These are phyloP conservation scores for Rachicladosporium sp. DNA, from an alignment of 2,329 filamentous ascomycete genomes.

Conservation along the genomic window DNA sequence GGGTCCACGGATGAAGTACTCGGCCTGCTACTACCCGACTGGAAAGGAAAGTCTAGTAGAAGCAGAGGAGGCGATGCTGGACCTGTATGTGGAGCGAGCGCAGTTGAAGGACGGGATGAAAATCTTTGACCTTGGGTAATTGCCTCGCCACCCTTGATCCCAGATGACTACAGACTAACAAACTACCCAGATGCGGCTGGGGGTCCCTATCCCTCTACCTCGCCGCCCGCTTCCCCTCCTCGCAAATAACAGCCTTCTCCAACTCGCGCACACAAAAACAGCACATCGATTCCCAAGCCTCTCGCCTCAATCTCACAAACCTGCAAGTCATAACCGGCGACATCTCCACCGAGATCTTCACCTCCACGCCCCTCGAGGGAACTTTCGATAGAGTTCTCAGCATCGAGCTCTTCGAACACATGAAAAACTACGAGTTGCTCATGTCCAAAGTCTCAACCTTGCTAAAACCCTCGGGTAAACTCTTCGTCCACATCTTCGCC, in stretches of 20 bases:
- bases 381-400: constrained; percentile 53
- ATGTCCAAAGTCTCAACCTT: constrained; percentile 50
- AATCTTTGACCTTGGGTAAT: constrained; percentile 50
- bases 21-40: constrained; percentile 52
- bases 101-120: constrained; percentile 47
- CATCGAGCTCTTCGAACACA: constrained; percentile 63
- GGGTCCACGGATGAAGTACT: constrained; percentile 62
- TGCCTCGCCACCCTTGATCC: background rate
- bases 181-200: constrained; percentile 50
- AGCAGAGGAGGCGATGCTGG: constrained; percentile 55
- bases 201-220: constrained; percentile 54
- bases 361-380: constrained; percentile 25
- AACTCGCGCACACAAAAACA: constrained; percentile 58
- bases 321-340: constrained; percentile 54
- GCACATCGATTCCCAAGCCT: constrained; percentile 50
- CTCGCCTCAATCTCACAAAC: constrained; percentile 45
- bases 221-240: constrained; percentile 50
- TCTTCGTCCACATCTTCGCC: constrained; percentile 58
- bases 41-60: constrained; percentile 51
- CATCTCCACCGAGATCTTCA: constrained; percentile 54
- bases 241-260: constrained; percentile 53
- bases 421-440: constrained; percentile 62
- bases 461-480: constrained; percentile 50
- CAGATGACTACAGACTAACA: constrained; percentile 2
- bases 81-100: constrained; percentile 49